Percentiles rank a stretch among this genome's conserved stretches.
These are phyloP conservation scores for Lactifluus pinguis DNA, from an alignment of 768 basidiomycete genomes.

Conservation along the genomic window DNA sequence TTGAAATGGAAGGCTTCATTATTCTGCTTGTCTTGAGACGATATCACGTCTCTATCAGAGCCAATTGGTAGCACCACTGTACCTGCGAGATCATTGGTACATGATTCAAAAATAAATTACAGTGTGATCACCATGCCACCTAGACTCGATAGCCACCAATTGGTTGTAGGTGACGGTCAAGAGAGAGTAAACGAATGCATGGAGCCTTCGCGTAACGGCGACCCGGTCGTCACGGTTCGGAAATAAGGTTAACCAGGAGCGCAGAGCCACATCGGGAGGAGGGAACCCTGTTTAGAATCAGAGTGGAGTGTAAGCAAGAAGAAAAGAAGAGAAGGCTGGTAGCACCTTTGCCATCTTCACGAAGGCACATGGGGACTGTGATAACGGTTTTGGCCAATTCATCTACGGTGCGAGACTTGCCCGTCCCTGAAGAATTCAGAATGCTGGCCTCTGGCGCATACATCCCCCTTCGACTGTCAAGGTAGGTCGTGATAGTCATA, in stretches of 20 bases:
- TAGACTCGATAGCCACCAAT: not conserved
- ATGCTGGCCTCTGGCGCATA: not conserved
- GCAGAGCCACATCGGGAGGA: not conserved
- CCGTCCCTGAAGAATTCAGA: not conserved
- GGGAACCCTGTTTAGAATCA: not conserved
- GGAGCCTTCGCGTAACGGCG: not conserved
- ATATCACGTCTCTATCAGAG: not conserved
- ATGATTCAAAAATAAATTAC: not conserved
- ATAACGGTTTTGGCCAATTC: not conserved
- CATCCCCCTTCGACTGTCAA: not conserved
- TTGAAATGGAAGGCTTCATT: not conserved
- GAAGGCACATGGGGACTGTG: no score
- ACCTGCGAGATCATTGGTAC: not conserved
- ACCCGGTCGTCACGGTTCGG: no score
- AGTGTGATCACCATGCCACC: not conserved
- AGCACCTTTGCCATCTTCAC: no score
- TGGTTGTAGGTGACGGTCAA: not conserved
- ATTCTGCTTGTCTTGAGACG: not conserved
- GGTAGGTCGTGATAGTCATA: not conserved
- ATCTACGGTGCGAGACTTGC: not conserved
- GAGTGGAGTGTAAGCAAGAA: no score
- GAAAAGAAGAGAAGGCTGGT: no score
- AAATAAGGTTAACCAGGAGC: not conserved
- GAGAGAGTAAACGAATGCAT: not conserved
- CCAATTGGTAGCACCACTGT: not conserved